A percentile compares a stretch with the other conserved stretches of the same genome.
Conservation (phyloP, 768 basidiomycete genomes). For the Rhizopogon vulgaris region DNA sequence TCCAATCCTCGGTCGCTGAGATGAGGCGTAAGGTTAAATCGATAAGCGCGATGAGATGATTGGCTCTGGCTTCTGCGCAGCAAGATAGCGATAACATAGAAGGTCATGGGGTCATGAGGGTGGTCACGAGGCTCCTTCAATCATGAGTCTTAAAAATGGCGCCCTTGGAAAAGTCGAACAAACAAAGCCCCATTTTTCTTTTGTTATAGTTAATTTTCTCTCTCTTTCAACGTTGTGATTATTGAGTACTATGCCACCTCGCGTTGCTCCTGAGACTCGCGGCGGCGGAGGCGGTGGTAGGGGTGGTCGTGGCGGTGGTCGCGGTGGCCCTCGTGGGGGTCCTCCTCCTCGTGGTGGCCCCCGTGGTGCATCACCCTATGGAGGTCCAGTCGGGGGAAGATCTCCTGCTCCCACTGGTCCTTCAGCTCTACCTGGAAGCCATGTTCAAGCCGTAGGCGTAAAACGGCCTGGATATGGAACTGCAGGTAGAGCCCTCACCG, state of each 20-base stretch:
- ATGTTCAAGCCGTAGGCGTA: conserved; percentile 56
- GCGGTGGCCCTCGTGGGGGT: conserved; percentile 9
- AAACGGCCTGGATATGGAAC: conserved; percentile 60
- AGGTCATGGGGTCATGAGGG: too few species aligned
- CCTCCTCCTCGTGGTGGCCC: conserved; percentile 10
- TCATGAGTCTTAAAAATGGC: too few species aligned
- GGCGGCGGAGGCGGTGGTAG: conserved; percentile 27
- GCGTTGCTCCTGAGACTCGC: conserved; percentile 26
- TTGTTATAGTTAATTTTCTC: background rate
- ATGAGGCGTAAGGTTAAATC: too few species aligned
- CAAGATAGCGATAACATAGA: too few species aligned
- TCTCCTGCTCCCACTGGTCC: conserved; percentile 25
- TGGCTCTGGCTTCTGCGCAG: too few species aligned
- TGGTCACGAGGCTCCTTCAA: too few species aligned
- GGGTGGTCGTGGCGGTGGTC: conserved; percentile 21
- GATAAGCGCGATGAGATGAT: too few species aligned
- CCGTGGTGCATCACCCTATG: conserved; percentile 25
- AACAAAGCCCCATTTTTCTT: background rate
- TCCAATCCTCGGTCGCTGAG: too few species aligned
- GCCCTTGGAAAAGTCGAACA: background rate
- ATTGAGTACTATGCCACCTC: conserved; percentile 33
- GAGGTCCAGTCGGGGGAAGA: conserved; percentile 15
- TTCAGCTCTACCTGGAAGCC: conserved; percentile 22
- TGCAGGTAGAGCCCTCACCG: conserved; percentile 38
- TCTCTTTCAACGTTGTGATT: background rate